phyloP scores from a whole-genome alignment of 495 filamentous ascomycete genomes.

The Massariosphaeria phaeospora region DNA sequence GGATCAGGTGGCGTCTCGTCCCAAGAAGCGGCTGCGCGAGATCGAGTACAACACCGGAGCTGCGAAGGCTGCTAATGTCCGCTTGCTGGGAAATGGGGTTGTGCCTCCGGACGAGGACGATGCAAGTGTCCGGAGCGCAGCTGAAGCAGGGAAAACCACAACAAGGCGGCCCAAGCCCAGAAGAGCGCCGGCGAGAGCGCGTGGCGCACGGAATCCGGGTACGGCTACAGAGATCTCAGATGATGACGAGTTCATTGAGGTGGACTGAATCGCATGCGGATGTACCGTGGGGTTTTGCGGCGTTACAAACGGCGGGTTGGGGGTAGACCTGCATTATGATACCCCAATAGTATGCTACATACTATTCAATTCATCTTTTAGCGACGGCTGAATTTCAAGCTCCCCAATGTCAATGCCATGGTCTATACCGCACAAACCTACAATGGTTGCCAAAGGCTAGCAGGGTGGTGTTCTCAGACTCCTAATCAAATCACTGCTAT shows the following conservation, averaged over 20 bases:
- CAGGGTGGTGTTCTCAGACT: too few species aligned
- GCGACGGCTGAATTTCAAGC: too few species aligned
- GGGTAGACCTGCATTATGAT: too few species aligned
- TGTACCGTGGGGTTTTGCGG: background rate
- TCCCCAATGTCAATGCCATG: too few species aligned
- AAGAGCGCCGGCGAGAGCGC: background rate
- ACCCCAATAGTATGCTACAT: too few species aligned
- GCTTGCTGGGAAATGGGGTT: background rate
- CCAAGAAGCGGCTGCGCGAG: constrained; percentile 20
- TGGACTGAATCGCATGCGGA: constrained; percentile 5
- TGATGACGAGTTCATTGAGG: constrained; percentile 21
- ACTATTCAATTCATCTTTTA: too few species aligned
- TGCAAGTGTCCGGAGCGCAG: background rate
- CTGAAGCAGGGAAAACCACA: background rate
- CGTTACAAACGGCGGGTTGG: too few species aligned
- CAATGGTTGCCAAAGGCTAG: too few species aligned
- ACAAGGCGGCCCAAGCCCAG: background rate
- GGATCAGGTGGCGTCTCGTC: constrained; percentile 1
- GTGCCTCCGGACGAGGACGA: background rate
- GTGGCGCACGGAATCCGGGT: background rate
- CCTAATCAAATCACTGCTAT: too few species aligned
- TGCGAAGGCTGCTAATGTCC: background rate
- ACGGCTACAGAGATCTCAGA: constrained; percentile 9
- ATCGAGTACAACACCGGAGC: constrained; percentile 10
- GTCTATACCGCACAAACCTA: too few species aligned